Percentiles rank a stretch among this genome's conserved stretches.
phyloP scores from a whole-genome alignment of 495 filamentous ascomycete genomes.

The Lophiostoma macrostomum region DNA sequence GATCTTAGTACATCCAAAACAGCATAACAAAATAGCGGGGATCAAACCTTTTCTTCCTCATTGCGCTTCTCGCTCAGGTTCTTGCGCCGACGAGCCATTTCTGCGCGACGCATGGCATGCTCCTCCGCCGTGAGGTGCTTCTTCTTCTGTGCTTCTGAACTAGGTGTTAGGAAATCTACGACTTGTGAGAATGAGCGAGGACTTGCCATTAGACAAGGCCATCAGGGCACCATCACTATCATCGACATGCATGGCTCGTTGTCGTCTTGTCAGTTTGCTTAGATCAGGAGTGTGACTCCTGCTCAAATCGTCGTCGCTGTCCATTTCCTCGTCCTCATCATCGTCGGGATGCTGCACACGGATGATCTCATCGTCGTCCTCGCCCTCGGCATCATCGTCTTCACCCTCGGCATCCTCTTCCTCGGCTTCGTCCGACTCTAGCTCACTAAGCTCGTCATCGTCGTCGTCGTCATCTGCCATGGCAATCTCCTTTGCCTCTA shows the following conservation, averaged over 20 bases:
- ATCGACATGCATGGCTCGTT: constrained; percentile 64
- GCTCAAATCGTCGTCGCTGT: constrained; percentile 63
- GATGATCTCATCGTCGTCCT: constrained; percentile 42
- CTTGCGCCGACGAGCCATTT: constrained; percentile 93
- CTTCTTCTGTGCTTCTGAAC: constrained; percentile 83
- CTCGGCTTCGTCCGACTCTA: constrained; percentile 46
- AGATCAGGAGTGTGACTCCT: constrained; percentile 70
- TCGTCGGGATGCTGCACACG: constrained; percentile 50
- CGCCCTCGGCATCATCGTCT: constrained; percentile 52
- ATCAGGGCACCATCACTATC: constrained; percentile 70
- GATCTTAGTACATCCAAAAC: constrained; percentile 10
- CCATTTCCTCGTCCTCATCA: constrained; percentile 58
- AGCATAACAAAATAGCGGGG: neutral
- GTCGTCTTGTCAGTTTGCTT: constrained; percentile 83
- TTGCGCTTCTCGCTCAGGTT: constrained; percentile 98
- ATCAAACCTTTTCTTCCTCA: constrained; percentile 90
- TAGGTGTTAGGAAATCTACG: neutral
- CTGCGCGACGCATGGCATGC: constrained; percentile 86
- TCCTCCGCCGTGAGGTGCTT: constrained; percentile 92
- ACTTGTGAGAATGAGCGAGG: neutral
- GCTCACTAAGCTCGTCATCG: constrained; percentile 47
- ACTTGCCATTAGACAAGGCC: constrained; percentile 78
- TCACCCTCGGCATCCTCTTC: constrained; percentile 57
- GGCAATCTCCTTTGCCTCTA: constrained; percentile 61
- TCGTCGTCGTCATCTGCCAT: constrained; percentile 50